Conservation (phyloP, 768 basidiomycete genomes). For the Sporobolomyces pararoseus region DNA sequence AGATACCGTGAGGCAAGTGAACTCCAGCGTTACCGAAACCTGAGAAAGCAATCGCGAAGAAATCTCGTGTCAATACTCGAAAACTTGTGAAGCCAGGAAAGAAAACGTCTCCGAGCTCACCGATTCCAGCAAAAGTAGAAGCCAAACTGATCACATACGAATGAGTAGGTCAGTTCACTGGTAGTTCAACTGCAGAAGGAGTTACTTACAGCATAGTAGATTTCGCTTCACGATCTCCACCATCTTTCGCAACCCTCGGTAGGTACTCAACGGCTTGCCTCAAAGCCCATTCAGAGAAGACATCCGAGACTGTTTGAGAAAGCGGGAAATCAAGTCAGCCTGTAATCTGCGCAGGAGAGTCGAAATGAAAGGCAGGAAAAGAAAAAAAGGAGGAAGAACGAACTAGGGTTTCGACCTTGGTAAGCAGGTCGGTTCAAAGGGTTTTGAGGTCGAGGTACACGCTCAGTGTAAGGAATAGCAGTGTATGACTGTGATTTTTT, state of each 20-base stretch:
- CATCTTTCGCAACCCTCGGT: slow-evolving; percentile 73
- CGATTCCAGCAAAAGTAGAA: slow-evolving; percentile 89
- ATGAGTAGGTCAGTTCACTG: too few relatives aligned
- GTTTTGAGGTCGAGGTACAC: slow-evolving; percentile 81
- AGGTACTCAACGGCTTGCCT: slow-evolving; percentile 81
- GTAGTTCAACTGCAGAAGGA: too few relatives aligned
- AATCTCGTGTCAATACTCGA: too few relatives aligned
- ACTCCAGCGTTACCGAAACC: slow-evolving; percentile 85
- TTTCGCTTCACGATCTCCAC: slow-evolving; percentile 74
- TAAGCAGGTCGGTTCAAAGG: slow-evolving; percentile 87
- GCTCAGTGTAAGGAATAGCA: slow-evolving; percentile 89
- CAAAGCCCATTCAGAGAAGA: slow-evolving; percentile 89
- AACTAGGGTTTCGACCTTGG: slow-evolving; percentile 78
- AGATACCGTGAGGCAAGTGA: slow-evolving; percentile 75
- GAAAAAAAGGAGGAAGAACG: too few relatives aligned
- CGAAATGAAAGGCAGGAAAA: too few relatives aligned
- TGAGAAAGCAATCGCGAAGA: not conserved
- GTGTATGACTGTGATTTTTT: slow-evolving; percentile 74
- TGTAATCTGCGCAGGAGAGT: too few relatives aligned
- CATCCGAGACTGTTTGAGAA: slow-evolving; percentile 77
- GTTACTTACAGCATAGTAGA: slow-evolving; percentile 76
- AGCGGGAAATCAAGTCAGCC: too few relatives aligned
- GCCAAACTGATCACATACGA: slow-evolving; percentile 80
- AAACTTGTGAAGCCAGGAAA: too few relatives aligned
- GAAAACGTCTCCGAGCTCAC: too few relatives aligned